Percentiles rank a stretch among this genome's conserved stretches.
phyloP scores from a whole-genome alignment of 495 filamentous ascomycete species.

The Haplographium delicatum region DNA sequence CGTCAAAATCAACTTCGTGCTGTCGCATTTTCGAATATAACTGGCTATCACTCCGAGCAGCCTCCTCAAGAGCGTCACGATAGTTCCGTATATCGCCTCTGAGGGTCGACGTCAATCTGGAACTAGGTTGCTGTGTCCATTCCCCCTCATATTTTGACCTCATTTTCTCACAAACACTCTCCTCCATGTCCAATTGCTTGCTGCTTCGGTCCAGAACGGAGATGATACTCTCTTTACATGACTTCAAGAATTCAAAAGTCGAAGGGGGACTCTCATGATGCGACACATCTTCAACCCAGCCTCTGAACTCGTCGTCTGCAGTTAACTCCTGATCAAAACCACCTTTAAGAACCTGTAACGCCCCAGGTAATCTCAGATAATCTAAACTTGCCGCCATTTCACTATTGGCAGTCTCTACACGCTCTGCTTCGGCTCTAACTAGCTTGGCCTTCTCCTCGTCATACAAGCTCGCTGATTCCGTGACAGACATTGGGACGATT shows the following conservation, averaged over 20 bases:
- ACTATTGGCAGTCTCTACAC: slow-evolving; percentile 81
- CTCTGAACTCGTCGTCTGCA: slow-evolving; percentile 84
- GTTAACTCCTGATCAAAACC: slow-evolving; percentile 86
- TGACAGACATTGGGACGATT: slow-evolving; percentile 93
- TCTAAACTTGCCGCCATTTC: slow-evolving; percentile 96
- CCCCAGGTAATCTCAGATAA: slow-evolving; percentile 84
- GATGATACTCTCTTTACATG: slow-evolving; percentile 69
- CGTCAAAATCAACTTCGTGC: slow-evolving; percentile 83
- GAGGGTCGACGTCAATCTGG: slow-evolving; percentile 78
- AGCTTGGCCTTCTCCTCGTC: slow-evolving; percentile 98
- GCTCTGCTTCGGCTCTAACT: slow-evolving; percentile 87
- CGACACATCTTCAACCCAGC: slow-evolving; percentile 88
- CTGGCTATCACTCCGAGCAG: slow-evolving; percentile 80
- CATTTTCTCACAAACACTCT: slow-evolving; percentile 99
- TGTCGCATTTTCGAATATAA: slow-evolving; percentile 77
- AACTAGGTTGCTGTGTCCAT: slow-evolving; percentile 96
- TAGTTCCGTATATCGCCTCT: slow-evolving; percentile 83
- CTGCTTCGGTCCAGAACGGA: slow-evolving; percentile 68
- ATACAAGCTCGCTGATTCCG: slow-evolving; percentile 92
- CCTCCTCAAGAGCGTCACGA: slow-evolving; percentile 81
- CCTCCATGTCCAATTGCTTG: slow-evolving; percentile 90
- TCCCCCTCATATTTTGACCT: slow-evolving; percentile 92
- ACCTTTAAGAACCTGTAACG: slow-evolving; percentile 86
- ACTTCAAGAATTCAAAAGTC: slow-evolving; percentile 72
- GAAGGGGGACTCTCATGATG: slow-evolving; percentile 66